Evolutionary conservation across 345 rosid species (phyloP).

Genomic region (Triadica sebifera): DNA sequence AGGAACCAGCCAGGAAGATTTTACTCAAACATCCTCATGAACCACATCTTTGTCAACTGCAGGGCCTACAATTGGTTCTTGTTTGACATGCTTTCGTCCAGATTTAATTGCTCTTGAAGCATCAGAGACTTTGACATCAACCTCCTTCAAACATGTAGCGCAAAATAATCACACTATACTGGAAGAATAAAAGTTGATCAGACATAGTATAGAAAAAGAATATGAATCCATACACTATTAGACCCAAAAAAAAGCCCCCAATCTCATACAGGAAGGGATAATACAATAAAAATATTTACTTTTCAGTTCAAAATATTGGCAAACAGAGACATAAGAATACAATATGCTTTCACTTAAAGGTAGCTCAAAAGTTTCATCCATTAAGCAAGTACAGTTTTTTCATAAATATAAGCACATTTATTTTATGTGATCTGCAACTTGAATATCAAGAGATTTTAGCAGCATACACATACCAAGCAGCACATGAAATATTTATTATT

Average conservation of each 20-base stretch:
- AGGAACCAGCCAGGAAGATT: constrained; percentile 70
- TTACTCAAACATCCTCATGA: constrained; percentile 84
- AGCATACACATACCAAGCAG: constrained; percentile 41
- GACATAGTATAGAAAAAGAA: background rate
- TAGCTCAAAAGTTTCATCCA: background rate
- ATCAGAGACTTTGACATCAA: constrained; percentile 22
- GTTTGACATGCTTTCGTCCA: constrained; percentile 61
- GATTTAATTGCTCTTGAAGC: constrained; percentile 29
- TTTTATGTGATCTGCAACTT: background rate
- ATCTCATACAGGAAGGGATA: background rate
- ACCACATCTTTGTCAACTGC: constrained; percentile 67
- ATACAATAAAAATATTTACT: background rate
- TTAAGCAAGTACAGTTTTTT: background rate
- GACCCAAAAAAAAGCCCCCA: background rate
- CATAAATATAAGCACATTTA: background rate
- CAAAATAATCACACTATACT: background rate
- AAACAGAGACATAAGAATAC: background rate
- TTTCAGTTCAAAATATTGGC: background rate
- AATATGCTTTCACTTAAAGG: background rate
- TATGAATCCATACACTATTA: background rate
- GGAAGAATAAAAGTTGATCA: background rate
- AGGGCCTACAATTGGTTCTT: constrained; percentile 71
- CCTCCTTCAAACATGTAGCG: constrained; percentile 39
- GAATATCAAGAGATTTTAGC: background rate
- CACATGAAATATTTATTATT: no score